Percentiles rank a stretch among this genome's conserved stretches.
Conservation (phyloP, 1,284 basidiomycete genomes). For the Xanthoconium separans region DNA sequence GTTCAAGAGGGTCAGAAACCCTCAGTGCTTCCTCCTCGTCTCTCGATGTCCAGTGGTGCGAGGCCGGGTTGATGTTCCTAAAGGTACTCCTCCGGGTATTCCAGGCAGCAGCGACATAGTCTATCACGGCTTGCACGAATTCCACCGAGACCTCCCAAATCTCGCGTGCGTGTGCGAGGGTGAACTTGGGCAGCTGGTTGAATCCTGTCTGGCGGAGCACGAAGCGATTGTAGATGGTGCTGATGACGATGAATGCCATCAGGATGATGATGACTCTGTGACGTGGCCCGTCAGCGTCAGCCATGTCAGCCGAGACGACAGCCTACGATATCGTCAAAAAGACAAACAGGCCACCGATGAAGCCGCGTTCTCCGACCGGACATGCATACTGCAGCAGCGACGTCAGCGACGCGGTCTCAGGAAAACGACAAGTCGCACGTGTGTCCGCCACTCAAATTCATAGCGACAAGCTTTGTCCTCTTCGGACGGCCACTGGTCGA, state of each 20-base stretch:
- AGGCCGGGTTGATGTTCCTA: conserved; percentile 21
- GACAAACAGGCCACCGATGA: conserved; percentile 51
- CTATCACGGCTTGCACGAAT: conserved; percentile 14
- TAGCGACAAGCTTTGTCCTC: conserved; percentile 65
- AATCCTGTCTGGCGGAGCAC: conserved; percentile 61
- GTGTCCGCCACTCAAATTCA: conserved; percentile 71
- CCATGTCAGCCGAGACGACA: conserved; percentile 6
- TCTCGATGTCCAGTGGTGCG: conserved; percentile 34
- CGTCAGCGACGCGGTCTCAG: neutral
- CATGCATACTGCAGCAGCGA: conserved; percentile 54
- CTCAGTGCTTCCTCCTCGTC: conserved; percentile 32
- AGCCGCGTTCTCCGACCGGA: conserved; percentile 52
- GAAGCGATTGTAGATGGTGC: conserved; percentile 67
- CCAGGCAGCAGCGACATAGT: conserved; percentile 15
- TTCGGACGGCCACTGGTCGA: conserved; percentile 58
- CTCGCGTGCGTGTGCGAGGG: conserved; percentile 35
- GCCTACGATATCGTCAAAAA: conserved; percentile 54
- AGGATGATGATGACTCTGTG: conserved; percentile 56
- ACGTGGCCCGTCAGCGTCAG: neutral
- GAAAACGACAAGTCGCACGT: conserved; percentile 40
- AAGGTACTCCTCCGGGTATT: conserved; percentile 16
- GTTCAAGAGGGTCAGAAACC: conserved; percentile 26
- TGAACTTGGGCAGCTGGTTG: conserved; percentile 68
- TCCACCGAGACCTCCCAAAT: conserved; percentile 24
- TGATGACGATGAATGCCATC: conserved; percentile 56